Evolutionary conservation across 2,329 filamentous ascomycete species (phyloP).

Genomic region (Orbilia brochopaga): DNA sequence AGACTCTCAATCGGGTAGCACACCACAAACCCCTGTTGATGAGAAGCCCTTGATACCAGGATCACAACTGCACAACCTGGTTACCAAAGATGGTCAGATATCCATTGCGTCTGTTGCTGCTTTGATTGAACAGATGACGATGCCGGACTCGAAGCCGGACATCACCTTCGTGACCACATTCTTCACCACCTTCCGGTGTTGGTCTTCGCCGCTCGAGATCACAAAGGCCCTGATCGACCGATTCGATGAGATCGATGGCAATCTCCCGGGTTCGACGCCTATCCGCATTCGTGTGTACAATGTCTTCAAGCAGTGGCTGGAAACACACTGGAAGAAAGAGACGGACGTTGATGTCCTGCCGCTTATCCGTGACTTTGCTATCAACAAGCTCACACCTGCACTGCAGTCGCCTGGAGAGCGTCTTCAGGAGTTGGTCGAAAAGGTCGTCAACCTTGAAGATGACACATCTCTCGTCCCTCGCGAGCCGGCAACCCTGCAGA

Average conservation of each 20-base stretch:
- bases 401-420: conserved; percentile 79
- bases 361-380: conserved; percentile 80
- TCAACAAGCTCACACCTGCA: conserved; percentile 70
- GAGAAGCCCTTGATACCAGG: conserved; percentile 68
- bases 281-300: conserved; percentile 94
- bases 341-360: conserved; percentile 77
- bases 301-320: conserved; percentile 94
- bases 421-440: conserved; percentile 78
- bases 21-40: conserved; percentile 26
- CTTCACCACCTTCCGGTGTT: conserved; percentile 93
- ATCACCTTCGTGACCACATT: conserved; percentile 91
- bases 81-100: conserved; percentile 95
- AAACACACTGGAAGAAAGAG: conserved; percentile 89
- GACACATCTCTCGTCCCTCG: conserved; percentile 80
- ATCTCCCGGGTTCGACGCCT: conserved; percentile 72
- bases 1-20: conserved; percentile 21
- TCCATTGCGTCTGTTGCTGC: conserved; percentile 88
- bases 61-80: conserved; percentile 87
- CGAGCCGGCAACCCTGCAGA: conserved; percentile 74
- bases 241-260: conserved; percentile 88
- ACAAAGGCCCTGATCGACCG: conserved; percentile 84
- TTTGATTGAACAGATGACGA: conserved; percentile 90
- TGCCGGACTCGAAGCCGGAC: conserved; percentile 90
- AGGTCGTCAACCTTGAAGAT: conserved; percentile 69
- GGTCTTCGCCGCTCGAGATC: conserved; percentile 79